phyloP scores from a whole-genome alignment of 2,329 filamentous ascomycete genomes.

The Rhinocladiella mackenziei region DNA sequence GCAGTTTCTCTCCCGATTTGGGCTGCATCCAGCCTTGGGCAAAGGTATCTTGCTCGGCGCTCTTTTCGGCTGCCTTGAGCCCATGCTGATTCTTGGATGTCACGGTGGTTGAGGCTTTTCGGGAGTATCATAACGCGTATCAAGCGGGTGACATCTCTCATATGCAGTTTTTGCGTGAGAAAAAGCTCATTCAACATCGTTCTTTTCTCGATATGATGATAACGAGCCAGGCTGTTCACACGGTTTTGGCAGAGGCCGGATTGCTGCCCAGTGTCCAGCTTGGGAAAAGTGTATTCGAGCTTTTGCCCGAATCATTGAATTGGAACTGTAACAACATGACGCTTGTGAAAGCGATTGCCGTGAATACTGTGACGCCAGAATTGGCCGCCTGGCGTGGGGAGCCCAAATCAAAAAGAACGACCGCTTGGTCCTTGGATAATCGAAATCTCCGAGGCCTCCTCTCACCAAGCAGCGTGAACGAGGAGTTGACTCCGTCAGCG shows the following conservation, averaged over 20 bases:
- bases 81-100: slow-evolving; percentile 75
- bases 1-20: slow-evolving; percentile 77
- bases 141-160: slow-evolving; percentile 4
- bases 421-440: slow-evolving; percentile 1
- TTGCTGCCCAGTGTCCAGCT: slow-evolving; percentile 5
- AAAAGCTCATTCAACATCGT: slow-evolving; percentile 14
- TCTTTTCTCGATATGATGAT: slow-evolving; percentile 22
- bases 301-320: slow-evolving; percentile 14
- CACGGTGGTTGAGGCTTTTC: slow-evolving; percentile 21
- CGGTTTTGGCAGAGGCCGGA: slow-evolving; percentile 7
- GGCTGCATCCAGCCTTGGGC: slow-evolving; percentile 87
- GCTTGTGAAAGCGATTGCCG: slow-evolving; percentile 20
- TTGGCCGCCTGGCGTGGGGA: slow-evolving; percentile 18
- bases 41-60: slow-evolving; percentile 84
- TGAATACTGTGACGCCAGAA: slow-evolving; percentile 19
- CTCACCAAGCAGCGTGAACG: slow-evolving; percentile 10
- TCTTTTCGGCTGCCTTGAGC: slow-evolving; percentile 88
- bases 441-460: slow-evolving; percentile 6
- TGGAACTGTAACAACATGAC: slow-evolving; percentile 17
- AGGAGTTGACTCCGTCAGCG: slow-evolving; percentile 1
- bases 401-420: not conserved
- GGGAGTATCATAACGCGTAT: slow-evolving; percentile 17
- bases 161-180: slow-evolving; percentile 9
- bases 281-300: slow-evolving; percentile 13
- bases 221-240: slow-evolving; percentile 9